These are phyloP conservation scores for Aspergillus leporis DNA, from an alignment of 495 filamentous ascomycete species.

Conservation along the genomic window DNA sequence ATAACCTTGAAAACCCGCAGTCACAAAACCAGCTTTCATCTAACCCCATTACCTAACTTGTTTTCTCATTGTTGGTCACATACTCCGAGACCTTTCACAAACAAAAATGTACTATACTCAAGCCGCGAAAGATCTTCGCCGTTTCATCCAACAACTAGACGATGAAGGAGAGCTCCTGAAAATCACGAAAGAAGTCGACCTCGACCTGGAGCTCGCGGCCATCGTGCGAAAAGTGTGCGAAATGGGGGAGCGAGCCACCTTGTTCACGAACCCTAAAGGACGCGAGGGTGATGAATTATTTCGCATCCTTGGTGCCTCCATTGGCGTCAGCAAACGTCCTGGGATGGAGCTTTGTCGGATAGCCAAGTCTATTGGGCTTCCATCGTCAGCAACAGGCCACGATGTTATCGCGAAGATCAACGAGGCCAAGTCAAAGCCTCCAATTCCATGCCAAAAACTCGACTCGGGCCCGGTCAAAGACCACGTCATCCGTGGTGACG, in stretches of 20 bases:
- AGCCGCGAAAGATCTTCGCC: background rate
- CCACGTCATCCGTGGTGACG: conserved; percentile 27
- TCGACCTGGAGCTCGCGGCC: conserved; percentile 39
- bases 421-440: conserved; percentile 22
- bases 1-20: too few species aligned
- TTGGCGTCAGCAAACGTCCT: conserved; percentile 23
- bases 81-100: too few species aligned
- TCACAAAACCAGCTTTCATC: too few species aligned
- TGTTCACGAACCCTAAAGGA: conserved; percentile 44
- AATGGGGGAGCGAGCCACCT: conserved; percentile 37
- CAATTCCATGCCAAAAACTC: conserved; percentile 28
- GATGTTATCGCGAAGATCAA: conserved; percentile 37
- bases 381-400: conserved; percentile 28
- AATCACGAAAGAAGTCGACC: conserved; percentile 23
- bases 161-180: background rate
- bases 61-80: too few species aligned
- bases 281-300: conserved; percentile 35
- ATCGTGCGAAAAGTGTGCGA: conserved; percentile 41
- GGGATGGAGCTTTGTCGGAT: conserved; percentile 36
- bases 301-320: conserved; percentile 40
- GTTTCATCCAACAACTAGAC: background rate
- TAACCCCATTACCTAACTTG: too few species aligned
- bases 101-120: background rate
- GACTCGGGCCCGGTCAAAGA: conserved; percentile 37
- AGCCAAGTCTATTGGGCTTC: conserved; percentile 33